These are phyloP conservation scores for Leishmania mexicana DNA, from an alignment of 208 protist species.

Conservation along the genomic window DNA sequence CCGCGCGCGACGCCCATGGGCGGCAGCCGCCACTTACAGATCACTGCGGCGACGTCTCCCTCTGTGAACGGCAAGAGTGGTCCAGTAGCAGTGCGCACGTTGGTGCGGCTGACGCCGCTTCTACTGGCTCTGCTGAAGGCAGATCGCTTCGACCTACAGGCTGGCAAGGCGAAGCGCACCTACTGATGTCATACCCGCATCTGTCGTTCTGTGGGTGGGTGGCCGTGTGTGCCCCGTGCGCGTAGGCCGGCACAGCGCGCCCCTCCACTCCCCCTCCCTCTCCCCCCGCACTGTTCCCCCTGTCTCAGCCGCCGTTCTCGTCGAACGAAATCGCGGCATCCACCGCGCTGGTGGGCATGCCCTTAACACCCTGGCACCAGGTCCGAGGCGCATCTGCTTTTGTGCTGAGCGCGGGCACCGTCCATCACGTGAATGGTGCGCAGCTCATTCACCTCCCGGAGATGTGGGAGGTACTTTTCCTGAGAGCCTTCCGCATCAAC, in stretches of 20 bases:
- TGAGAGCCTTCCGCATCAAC: conserved; percentile 37
- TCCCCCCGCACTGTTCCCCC: background rate
- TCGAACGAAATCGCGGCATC: too few species aligned
- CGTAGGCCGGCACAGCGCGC: background rate
- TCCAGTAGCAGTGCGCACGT: background rate
- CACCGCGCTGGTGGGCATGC: too few species aligned
- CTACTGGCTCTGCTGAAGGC: conserved; percentile 17
- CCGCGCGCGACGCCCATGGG: conserved; percentile 4
- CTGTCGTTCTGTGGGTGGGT: background rate
- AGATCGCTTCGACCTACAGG: conserved; percentile 21
- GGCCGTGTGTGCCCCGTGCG: background rate
- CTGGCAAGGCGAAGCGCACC: conserved; percentile 14
- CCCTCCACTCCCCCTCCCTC: conserved; percentile 14
- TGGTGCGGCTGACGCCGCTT: conserved; percentile 12
- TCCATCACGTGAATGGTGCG: conserved; percentile 11
- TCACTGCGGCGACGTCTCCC: background rate
- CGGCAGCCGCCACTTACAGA: background rate
- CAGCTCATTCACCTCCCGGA: background rate
- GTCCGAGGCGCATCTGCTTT: background rate
- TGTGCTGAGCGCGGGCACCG: conserved; percentile 14
- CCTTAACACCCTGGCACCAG: too few species aligned
- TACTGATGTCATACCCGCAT: background rate
- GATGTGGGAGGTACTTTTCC: conserved; percentile 17
- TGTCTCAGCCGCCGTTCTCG: background rate
- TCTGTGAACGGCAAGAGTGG: background rate